Conservation (phyloP, 2,329 filamentous ascomycete genomes). For the Alternaria sp. region DNA sequence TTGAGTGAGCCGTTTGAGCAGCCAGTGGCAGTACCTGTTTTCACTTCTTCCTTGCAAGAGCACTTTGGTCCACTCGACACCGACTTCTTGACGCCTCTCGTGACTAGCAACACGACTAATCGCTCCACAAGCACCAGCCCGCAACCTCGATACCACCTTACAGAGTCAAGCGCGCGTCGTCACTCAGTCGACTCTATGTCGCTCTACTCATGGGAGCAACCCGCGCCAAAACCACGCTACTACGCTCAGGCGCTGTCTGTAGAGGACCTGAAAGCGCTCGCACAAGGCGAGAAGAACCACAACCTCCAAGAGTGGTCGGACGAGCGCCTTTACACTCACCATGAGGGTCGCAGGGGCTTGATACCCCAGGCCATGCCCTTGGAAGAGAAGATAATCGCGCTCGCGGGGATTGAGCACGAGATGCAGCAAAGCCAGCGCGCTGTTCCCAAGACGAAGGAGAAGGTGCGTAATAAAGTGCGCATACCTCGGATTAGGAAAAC, state of each 20-base stretch:
- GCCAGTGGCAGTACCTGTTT: neutral
- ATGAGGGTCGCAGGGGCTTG: slow-evolving; percentile 15
- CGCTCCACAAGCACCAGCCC: neutral
- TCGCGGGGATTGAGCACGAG: slow-evolving; percentile 16
- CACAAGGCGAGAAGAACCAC: slow-evolving; percentile 22
- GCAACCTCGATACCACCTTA: neutral
- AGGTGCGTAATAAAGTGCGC: slow-evolving; percentile 14
- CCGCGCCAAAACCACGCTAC: slow-evolving; percentile 21
- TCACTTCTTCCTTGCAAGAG: neutral
- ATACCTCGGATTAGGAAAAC: slow-evolving; percentile 12
- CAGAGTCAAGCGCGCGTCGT: neutral
- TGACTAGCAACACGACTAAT: neutral
- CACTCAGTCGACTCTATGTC: neutral
- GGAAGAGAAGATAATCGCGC: slow-evolving; percentile 4
- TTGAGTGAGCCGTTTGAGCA: neutral
- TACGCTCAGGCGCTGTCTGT: slow-evolving; percentile 25
- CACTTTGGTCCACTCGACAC: neutral
- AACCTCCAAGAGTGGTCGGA: slow-evolving; percentile 24
- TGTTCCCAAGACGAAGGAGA: neutral
- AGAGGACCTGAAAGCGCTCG: slow-evolving; percentile 24
- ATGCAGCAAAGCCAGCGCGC: slow-evolving; percentile 11
- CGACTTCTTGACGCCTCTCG: neutral
- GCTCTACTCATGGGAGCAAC: neutral
- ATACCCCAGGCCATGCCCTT: slow-evolving; percentile 11
- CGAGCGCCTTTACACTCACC: slow-evolving; percentile 11